phyloP scores from a whole-genome alignment of 805 yeast species.

The Priceomyces carsonii region DNA sequence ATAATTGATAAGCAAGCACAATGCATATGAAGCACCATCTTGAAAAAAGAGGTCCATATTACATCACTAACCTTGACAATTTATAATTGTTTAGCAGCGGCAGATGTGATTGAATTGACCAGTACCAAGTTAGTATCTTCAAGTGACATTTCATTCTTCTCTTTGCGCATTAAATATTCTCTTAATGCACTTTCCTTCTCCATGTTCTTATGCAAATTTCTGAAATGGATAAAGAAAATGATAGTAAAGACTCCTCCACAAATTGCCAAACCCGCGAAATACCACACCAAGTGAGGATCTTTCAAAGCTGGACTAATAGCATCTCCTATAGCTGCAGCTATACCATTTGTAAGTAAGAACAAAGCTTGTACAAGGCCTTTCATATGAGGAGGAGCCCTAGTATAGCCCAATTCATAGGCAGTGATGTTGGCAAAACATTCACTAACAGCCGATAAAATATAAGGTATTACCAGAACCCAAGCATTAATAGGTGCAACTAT shows the following conservation, averaged over 20 bases:
- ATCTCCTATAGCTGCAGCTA: conserved; percentile 49
- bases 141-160: conserved; percentile 16
- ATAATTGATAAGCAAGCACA: too few relatives aligned
- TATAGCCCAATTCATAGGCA: conserved; percentile 57
- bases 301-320: conserved; percentile 43
- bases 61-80: too few relatives aligned
- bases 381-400: conserved; percentile 51
- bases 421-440: conserved; percentile 55
- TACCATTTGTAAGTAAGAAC: conserved; percentile 43
- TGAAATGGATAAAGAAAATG: conserved; percentile 31
- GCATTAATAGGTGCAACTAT: conserved; percentile 29
- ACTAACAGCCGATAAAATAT: conserved; percentile 48
- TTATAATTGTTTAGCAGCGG: conserved; percentile 27
- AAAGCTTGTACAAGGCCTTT: conserved; percentile 53
- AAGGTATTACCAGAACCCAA: conserved; percentile 27
- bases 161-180: conserved; percentile 17
- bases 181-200: conserved; percentile 31
- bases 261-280: conserved; percentile 42
- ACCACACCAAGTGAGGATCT: conserved; percentile 44
- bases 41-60: too few relatives aligned
- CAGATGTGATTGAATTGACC: conserved; percentile 30
- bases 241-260: conserved; percentile 33
- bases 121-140: conserved; percentile 23
- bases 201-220: conserved; percentile 43
- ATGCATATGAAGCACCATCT: too few relatives aligned